Percentiles rank a stretch among this genome's conserved stretches.
Conservation (phyloP, 176 grass and related monocot species). For the Phoenix dactylifera region DNA sequence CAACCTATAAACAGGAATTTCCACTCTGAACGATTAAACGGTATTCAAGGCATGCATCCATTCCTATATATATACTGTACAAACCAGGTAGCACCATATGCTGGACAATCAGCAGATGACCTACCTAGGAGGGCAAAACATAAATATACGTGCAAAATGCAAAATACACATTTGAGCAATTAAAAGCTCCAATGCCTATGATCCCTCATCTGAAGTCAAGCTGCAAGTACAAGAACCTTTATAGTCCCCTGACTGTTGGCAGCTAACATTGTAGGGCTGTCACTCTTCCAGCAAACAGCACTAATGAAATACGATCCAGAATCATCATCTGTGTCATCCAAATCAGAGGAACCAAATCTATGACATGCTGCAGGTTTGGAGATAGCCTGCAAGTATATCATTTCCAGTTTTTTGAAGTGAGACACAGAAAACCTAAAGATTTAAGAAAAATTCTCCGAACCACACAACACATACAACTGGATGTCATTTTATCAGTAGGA, state of each 20-base stretch:
- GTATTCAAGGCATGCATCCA: too few relatives aligned
- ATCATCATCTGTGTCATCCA: conserved; percentile 74
- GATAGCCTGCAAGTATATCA: conserved; percentile 53
- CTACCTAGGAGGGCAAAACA: too few relatives aligned
- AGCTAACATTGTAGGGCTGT: conserved; percentile 89
- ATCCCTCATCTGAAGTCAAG: conserved; percentile 34
- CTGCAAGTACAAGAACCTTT: conserved; percentile 85
- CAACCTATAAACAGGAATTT: too few relatives aligned
- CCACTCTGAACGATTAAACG: too few relatives aligned
- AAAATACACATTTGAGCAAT: too few relatives aligned
- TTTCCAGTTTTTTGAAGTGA: not conserved
- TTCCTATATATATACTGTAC: too few relatives aligned
- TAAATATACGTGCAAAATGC: too few relatives aligned
- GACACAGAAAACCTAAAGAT: too few relatives aligned
- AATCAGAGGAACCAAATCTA: conserved; percentile 70
- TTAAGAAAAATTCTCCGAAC: too few relatives aligned
- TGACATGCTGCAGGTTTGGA: conserved; percentile 84
- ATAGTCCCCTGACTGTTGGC: conserved; percentile 99
- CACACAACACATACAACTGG: not conserved
- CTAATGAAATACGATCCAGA: conserved; percentile 90
- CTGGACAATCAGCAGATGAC: too few relatives aligned
- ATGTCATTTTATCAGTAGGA: not conserved
- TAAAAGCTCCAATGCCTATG: too few relatives aligned
- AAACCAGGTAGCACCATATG: too few relatives aligned
- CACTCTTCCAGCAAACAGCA: conserved; percentile 98